A percentile compares a stretch with the other conserved stretches of the same genome.
phyloP scores from a whole-genome alignment of 768 basidiomycete species.

The Boletus sp. region DNA sequence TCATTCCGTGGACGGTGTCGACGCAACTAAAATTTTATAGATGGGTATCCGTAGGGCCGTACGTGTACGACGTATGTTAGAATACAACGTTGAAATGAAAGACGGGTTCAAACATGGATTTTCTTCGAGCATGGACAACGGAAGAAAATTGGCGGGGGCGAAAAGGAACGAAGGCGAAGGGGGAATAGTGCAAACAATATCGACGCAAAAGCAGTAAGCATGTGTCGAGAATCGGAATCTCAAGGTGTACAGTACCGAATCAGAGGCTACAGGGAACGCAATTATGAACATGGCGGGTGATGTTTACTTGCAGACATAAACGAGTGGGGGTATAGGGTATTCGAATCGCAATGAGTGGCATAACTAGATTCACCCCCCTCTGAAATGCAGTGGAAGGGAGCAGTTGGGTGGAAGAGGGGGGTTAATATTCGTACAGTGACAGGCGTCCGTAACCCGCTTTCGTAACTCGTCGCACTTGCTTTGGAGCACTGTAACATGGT shows the following conservation, averaged over 20 bases:
- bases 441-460: slow-evolving; percentile 49
- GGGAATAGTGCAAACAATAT: slow-evolving; percentile 11
- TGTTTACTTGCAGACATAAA: slow-evolving; percentile 30
- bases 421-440: slow-evolving; percentile 40
- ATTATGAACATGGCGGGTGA: slow-evolving; percentile 27
- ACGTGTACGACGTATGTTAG: slow-evolving; percentile 10
- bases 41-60: slow-evolving; percentile 18
- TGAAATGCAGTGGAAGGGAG: slow-evolving; percentile 36
- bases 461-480: slow-evolving; percentile 49
- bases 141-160: neutral
- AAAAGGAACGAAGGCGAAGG: slow-evolving; percentile 10
- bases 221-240: slow-evolving; percentile 5
- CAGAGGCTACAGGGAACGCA: slow-evolving; percentile 27
- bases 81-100: slow-evolving; percentile 13
- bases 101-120: neutral
- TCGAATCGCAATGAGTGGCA: slow-evolving; percentile 1
- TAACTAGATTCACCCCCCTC: slow-evolving; percentile 23
- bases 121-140: slow-evolving; percentile 1
- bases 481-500: slow-evolving; percentile 41
- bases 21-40: slow-evolving; percentile 3
- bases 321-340: slow-evolving; percentile 27
- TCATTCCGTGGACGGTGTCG: neutral
- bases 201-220: slow-evolving; percentile 10
- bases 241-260: slow-evolving; percentile 28
- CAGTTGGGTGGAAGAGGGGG: slow-evolving; percentile 40